Evolutionary conservation across 2,329 filamentous ascomycete genomes (phyloP).

Genomic region (Cercospora sp.): DNA sequence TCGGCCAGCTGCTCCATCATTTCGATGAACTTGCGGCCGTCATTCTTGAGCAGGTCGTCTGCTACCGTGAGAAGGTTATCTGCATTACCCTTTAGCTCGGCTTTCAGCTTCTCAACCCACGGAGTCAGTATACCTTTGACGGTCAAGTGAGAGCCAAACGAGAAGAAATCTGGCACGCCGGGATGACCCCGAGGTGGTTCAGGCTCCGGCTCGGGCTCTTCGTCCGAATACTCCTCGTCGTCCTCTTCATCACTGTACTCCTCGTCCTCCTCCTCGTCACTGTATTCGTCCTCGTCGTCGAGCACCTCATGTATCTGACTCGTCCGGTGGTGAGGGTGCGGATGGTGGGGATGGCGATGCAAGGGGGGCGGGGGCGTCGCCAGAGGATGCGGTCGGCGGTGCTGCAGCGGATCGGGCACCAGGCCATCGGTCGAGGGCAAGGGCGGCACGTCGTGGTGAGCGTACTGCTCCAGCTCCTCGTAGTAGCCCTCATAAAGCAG

Average conservation of each 20-base stretch:
- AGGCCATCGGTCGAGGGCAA: slow-evolving; percentile 61
- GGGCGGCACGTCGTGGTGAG: slow-evolving; percentile 71
- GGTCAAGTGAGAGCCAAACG: slow-evolving; percentile 94
- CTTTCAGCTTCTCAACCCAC: slow-evolving; percentile 39
- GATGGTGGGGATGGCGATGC: slow-evolving; percentile 18
- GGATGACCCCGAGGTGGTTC: slow-evolving; percentile 63
- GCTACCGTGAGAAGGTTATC: slow-evolving; percentile 98
- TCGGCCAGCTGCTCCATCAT: slow-evolving; percentile 99
- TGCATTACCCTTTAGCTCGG: slow-evolving; percentile 50
- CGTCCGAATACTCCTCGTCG: slow-evolving; percentile 66
- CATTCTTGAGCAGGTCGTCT: slow-evolving; percentile 97
- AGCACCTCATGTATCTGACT: slow-evolving; percentile 71
- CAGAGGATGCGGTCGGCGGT: slow-evolving; percentile 44
- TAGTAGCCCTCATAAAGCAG: slow-evolving; percentile 98
- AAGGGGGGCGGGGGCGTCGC: slow-evolving; percentile 34
- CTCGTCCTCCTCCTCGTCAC: slow-evolving; percentile 58
- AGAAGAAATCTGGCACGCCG: slow-evolving; percentile 80
- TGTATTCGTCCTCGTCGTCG: slow-evolving; percentile 59
- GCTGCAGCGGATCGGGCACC: slow-evolving; percentile 58
- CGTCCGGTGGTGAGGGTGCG: slow-evolving; percentile 61
- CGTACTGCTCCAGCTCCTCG: slow-evolving; percentile 95
- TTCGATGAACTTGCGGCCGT: slow-evolving; percentile 99
- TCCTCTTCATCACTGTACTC: slow-evolving; percentile 65
- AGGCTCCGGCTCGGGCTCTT: slow-evolving; percentile 54
- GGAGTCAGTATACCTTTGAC: slow-evolving; percentile 68